A percentile compares a stretch with the other conserved stretches of the same genome.
Evolutionary conservation across 306 rosid species (phyloP).

Genomic region (Neltuma alba): DNA sequence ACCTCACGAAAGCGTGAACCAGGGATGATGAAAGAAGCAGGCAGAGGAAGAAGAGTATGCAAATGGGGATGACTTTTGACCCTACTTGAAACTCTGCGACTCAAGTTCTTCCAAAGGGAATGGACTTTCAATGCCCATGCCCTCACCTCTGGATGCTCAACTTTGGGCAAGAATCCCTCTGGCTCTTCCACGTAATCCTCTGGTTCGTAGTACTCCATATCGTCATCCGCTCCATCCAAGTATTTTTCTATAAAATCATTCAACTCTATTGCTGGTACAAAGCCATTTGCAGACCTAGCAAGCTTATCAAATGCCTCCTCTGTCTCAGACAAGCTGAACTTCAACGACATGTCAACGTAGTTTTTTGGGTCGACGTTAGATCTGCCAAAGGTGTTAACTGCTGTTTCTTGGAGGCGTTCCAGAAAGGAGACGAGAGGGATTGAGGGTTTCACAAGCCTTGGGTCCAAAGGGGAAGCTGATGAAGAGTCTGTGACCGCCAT

Average conservation of each 20-base stretch:
- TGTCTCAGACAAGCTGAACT: constrained; percentile 45
- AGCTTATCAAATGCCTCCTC: constrained; percentile 55
- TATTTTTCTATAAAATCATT: constrained; percentile 38
- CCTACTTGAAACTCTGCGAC: constrained; percentile 48
- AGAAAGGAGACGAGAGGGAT: constrained; percentile 64
- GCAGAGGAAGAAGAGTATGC: constrained; percentile 80
- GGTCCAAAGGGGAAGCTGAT: background rate
- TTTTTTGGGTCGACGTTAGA: constrained; percentile 65
- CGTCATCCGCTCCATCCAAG: constrained; percentile 67
- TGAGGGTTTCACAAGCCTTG: constrained; percentile 44
- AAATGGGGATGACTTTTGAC: constrained; percentile 52
- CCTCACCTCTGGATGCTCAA: constrained; percentile 61
- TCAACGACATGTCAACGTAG: constrained; percentile 78
- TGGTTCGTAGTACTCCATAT: constrained; percentile 57
- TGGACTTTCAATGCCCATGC: constrained; percentile 83
- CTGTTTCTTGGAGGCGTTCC: constrained; percentile 59
- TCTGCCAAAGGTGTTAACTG: constrained; percentile 46
- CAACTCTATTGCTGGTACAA: constrained; percentile 45
- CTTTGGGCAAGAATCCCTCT: constrained; percentile 64
- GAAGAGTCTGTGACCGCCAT: constrained; percentile 19
- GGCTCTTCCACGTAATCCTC: constrained; percentile 67
- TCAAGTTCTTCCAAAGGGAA: constrained; percentile 74
- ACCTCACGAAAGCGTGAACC: constrained; percentile 89
- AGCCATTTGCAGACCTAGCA: constrained; percentile 38
- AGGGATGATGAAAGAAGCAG: constrained; percentile 53